Conservation (phyloP, 2,329 filamentous ascomycete genomes). For the Exophiala bonariae region DNA sequence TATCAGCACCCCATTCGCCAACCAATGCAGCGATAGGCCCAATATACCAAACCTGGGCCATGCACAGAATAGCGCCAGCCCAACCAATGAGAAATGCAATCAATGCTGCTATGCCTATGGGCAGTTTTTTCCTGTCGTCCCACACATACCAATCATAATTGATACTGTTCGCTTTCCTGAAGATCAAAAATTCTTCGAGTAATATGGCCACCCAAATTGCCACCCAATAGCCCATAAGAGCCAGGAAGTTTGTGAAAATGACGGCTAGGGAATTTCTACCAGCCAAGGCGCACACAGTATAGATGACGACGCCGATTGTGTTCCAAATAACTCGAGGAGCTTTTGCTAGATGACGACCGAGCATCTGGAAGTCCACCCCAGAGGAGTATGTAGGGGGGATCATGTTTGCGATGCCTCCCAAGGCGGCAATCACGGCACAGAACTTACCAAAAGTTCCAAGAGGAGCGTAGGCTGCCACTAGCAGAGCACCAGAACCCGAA, state of each 20-base stretch:
- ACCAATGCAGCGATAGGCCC: conserved; percentile 61
- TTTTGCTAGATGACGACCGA: conserved; percentile 57
- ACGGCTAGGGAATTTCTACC: conserved; percentile 61
- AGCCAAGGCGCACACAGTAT: conserved; percentile 64
- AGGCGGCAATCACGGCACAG: conserved; percentile 63
- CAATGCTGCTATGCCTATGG: conserved; percentile 62
- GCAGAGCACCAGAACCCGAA: conserved; percentile 63
- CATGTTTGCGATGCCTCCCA: conserved; percentile 66
- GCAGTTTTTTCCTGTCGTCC: conserved; percentile 60
- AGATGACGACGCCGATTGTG: conserved; percentile 61
- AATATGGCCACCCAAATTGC: conserved; percentile 65
- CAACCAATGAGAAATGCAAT: conserved; percentile 64
- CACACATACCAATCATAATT: conserved; percentile 62
- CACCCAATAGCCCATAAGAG: conserved; percentile 71
- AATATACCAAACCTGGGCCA: conserved; percentile 70
- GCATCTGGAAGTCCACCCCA: conserved; percentile 67
- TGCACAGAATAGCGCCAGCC: conserved; percentile 64
- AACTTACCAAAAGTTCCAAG: conserved; percentile 66
- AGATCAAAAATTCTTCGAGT: conserved; percentile 60
- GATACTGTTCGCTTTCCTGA: conserved; percentile 47
- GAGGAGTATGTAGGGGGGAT: conserved; percentile 65
- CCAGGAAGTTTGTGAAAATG: conserved; percentile 70
- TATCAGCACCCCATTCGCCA: conserved; percentile 59
- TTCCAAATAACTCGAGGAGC: conserved; percentile 68
- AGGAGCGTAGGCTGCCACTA: conserved; percentile 61